A percentile compares a stretch with the other conserved stretches of the same genome.
Conservation (phyloP, 768 basidiomycete genomes). For the Boletus huronensis region DNA sequence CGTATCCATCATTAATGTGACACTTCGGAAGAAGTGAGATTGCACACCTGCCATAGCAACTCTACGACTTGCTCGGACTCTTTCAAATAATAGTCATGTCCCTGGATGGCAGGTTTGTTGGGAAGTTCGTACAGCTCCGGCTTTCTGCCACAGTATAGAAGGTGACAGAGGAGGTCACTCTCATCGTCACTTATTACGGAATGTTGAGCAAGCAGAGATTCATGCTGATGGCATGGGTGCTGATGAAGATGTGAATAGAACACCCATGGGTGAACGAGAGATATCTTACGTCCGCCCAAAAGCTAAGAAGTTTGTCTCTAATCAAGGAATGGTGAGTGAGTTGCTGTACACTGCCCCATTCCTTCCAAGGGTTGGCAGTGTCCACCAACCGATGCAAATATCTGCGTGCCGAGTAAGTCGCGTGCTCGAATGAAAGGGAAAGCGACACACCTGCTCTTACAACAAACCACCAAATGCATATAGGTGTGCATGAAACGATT, state of each 20-base stretch:
- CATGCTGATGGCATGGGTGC: slow-evolving; percentile 15
- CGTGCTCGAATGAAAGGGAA: neutral
- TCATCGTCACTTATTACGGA: slow-evolving; percentile 13
- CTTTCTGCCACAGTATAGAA: slow-evolving; percentile 19
- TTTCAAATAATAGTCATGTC: neutral
- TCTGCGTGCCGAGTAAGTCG: neutral
- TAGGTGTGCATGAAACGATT: slow-evolving; percentile 26
- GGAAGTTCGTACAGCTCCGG: slow-evolving; percentile 13
- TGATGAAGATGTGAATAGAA: slow-evolving; percentile 2
- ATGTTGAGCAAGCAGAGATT: neutral
- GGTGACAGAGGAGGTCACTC: slow-evolving; percentile 12
- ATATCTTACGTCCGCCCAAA: slow-evolving; percentile 12
- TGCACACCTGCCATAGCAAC: slow-evolving; percentile 20
- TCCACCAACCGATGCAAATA: slow-evolving; percentile 8
- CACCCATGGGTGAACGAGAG: neutral
- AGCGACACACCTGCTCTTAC: slow-evolving; percentile 1
- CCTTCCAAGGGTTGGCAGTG: slow-evolving; percentile 7
- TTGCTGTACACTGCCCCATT: slow-evolving; percentile 17
- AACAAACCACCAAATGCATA: slow-evolving; percentile 22
- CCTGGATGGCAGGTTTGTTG: neutral
- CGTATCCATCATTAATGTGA: neutral
- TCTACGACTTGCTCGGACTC: slow-evolving; percentile 23
- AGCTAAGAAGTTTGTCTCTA: slow-evolving; percentile 6
- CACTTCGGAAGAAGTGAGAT: neutral
- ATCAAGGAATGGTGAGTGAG: slow-evolving; percentile 16